A percentile compares a stretch with the other conserved stretches of the same genome.
Evolutionary conservation across 2,329 filamentous ascomycete species (phyloP).

Genomic region (Volutella citrinella): DNA sequence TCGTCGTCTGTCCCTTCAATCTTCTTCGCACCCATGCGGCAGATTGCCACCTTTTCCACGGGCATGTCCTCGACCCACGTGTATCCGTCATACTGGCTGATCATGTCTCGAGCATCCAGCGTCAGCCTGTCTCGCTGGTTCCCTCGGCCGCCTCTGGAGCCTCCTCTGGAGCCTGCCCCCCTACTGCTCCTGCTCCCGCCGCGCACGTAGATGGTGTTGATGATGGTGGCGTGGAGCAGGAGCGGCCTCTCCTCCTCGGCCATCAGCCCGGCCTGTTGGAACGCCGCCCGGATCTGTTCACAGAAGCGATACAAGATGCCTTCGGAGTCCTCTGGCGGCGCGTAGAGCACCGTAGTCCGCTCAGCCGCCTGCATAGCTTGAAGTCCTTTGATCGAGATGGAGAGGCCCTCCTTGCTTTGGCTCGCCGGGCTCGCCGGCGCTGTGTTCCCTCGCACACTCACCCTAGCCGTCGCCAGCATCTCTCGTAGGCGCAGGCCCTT

Average conservation of each 20-base stretch:
- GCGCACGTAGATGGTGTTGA: constrained; percentile 80
- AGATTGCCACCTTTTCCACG: constrained; percentile 73
- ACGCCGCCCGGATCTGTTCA: constrained; percentile 49
- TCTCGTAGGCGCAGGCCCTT: constrained; percentile 36
- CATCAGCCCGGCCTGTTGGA: constrained; percentile 56
- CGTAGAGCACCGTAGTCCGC: constrained; percentile 64
- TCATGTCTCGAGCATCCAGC: constrained; percentile 53
- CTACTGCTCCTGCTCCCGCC: constrained; percentile 21
- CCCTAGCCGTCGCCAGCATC: constrained; percentile 32
- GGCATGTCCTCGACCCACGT: constrained; percentile 68
- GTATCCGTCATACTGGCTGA: constrained; percentile 61
- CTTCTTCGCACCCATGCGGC: constrained; percentile 81
- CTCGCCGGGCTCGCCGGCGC: neutral
- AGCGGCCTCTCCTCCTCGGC: constrained; percentile 59
- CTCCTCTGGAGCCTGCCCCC: no score
- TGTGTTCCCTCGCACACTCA: constrained; percentile 7
- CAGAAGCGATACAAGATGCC: constrained; percentile 56
- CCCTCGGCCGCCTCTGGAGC: constrained; percentile 21
- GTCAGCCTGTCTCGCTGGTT: constrained; percentile 37
- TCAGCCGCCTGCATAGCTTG: constrained; percentile 57
- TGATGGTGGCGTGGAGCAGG: constrained; percentile 77
- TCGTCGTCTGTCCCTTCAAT: constrained; percentile 50
- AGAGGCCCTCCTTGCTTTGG: constrained; percentile 21
- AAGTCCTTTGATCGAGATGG: constrained; percentile 52
- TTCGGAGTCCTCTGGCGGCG: constrained; percentile 53